A percentile compares a stretch with the other conserved stretches of the same genome.
These are phyloP conservation scores for Avena atlantica DNA, from an alignment of 176 grass and related monocot species.

Conservation along the genomic window DNA sequence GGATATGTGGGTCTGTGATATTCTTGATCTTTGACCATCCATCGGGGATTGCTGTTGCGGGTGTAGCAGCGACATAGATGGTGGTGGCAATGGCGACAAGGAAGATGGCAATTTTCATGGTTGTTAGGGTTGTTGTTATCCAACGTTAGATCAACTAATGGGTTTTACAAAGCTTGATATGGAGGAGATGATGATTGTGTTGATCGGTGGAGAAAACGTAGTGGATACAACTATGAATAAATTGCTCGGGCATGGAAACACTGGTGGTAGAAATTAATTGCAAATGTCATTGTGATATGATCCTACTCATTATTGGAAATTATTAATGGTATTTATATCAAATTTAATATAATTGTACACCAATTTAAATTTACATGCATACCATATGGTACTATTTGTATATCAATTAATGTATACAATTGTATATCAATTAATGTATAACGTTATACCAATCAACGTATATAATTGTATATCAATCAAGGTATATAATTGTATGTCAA, in stretches of 20 bases:
- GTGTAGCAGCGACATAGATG: neutral
- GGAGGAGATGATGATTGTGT: neutral
- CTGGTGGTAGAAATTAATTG: neutral
- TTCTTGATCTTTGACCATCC: neutral
- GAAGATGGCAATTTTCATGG: neutral
- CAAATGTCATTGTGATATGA: neutral
- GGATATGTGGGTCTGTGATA: neutral
- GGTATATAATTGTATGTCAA: neutral
- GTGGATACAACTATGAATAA: neutral
- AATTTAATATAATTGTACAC: neutral
- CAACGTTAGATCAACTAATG: neutral
- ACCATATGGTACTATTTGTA: neutral
- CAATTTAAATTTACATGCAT: neutral
- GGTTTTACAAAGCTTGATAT: neutral
- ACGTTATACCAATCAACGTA: neutral
- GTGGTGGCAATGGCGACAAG: neutral
- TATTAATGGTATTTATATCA: neutral
- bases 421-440: neutral
- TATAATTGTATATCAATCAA: neutral
- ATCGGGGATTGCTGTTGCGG: neutral
- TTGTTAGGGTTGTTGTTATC: neutral
- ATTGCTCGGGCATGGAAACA: neutral
- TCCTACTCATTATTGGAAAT: neutral
- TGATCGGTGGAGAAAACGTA: neutral
- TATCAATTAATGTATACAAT: neutral